phyloP scores from a whole-genome alignment of 257 asterid genomes.

The Solanum corneliomulleri region DNA sequence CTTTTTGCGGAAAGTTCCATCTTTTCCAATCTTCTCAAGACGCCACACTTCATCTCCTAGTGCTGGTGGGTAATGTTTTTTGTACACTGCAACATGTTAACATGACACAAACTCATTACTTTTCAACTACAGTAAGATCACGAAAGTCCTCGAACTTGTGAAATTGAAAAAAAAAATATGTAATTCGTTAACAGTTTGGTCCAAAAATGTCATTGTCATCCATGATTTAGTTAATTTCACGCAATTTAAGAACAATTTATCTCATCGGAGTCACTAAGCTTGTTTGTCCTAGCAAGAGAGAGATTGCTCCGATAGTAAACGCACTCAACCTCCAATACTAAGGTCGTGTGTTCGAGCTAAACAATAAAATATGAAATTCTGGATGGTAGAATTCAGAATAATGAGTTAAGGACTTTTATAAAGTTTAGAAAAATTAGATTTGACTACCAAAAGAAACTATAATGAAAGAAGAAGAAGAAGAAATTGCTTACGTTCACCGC shows the following conservation, averaged over 20 bases:
- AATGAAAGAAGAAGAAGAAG: neutral
- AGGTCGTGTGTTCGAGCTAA: too few species aligned
- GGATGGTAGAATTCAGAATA: neutral
- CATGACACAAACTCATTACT: neutral
- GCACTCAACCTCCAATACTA: too few species aligned
- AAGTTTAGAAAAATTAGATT: neutral
- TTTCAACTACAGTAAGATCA: too few species aligned
- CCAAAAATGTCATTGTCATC: too few species aligned
- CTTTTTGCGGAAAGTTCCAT: slow-evolving; percentile 47
- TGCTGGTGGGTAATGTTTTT: slow-evolving; percentile 65
- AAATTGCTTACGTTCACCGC: slow-evolving; percentile 59
- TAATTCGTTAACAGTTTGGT: neutral
- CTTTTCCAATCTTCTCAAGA: slow-evolving; percentile 64
- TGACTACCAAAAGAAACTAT: neutral
- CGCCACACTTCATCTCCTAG: slow-evolving; percentile 64
- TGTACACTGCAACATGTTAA: slow-evolving; percentile 35
- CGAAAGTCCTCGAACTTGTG: neutral
- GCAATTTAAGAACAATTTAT: too few species aligned
- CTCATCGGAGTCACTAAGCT: neutral
- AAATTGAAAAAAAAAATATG: too few species aligned
- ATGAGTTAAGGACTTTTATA: neutral
- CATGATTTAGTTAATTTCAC: too few species aligned
- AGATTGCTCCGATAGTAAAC: too few species aligned
- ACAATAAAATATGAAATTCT: neutral
- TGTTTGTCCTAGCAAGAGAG: neutral